These are phyloP conservation scores for Saccharomycodes ludwigii DNA, from an alignment of 805 yeast species.

Conservation along the genomic window DNA sequence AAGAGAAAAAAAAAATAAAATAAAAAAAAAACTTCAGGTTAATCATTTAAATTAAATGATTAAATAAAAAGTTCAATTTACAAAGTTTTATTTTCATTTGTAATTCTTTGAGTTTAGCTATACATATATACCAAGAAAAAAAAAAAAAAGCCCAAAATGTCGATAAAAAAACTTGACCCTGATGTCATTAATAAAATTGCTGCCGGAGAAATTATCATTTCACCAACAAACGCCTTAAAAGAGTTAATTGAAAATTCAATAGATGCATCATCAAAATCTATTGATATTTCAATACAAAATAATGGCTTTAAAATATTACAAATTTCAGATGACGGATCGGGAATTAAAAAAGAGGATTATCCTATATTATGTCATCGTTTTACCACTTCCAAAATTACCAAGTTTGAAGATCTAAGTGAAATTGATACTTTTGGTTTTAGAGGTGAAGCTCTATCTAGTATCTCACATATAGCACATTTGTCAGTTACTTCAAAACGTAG, in stretches of 20 bases:
- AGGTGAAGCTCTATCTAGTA: constrained; percentile 93
- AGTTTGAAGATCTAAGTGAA: constrained; percentile 60
- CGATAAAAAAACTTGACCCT: constrained; percentile 39
- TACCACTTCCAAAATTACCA: constrained; percentile 73
- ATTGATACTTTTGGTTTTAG: constrained; percentile 85
- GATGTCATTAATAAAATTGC: constrained; percentile 84
- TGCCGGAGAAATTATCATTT: constrained; percentile 92
- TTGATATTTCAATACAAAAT: constrained; percentile 76
- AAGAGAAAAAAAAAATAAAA: no score
- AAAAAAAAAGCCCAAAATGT: constrained; percentile 1
- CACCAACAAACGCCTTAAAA: constrained; percentile 89
- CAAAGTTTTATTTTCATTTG: no score
- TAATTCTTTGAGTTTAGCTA: no score
- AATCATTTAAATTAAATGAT: no score
- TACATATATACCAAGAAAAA: no score
- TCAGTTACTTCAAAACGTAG: constrained; percentile 65
- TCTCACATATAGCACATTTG: constrained; percentile 78
- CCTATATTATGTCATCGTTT: constrained; percentile 78
- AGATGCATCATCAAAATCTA: constrained; percentile 65
- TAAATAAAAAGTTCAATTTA: no score
- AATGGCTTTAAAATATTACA: constrained; percentile 85
- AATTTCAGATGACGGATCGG: constrained; percentile 80
- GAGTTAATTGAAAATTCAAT: constrained; percentile 87
- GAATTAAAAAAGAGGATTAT: constrained; percentile 64
- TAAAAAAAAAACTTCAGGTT: constrained; percentile 5